phyloP scores from a whole-genome alignment of 306 rosid genomes.

The Rubus parviflorus region DNA sequence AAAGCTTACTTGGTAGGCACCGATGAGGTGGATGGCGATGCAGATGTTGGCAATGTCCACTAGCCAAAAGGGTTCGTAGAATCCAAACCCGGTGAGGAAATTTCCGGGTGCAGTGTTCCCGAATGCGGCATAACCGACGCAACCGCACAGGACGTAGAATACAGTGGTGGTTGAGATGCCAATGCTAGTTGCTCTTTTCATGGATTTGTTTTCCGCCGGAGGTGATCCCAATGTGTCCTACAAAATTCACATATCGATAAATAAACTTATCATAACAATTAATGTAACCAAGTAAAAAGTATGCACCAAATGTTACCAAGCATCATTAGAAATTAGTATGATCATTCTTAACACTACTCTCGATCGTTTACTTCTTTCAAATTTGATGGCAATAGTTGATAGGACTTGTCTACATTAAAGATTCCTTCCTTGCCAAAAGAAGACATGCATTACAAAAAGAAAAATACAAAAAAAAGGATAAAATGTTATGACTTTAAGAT shows the following conservation, averaged over 20 bases:
- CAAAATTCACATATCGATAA: neutral
- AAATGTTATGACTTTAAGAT: neutral
- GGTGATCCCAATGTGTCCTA: conserved; percentile 83
- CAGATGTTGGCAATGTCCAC: conserved; percentile 83
- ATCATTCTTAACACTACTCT: neutral
- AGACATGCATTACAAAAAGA: neutral
- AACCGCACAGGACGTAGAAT: conserved; percentile 83
- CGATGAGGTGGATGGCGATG: conserved; percentile 82
- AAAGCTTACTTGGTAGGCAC: conserved; percentile 83
- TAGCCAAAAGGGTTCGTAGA: conserved; percentile 98
- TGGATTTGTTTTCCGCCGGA: conserved; percentile 83
- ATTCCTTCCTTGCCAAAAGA: neutral
- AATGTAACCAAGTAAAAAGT: neutral
- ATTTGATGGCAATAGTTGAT: neutral
- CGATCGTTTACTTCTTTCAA: neutral
- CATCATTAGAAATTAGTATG: neutral
- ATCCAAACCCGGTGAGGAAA: conserved; percentile 97
- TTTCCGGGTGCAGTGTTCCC: conserved; percentile 94
- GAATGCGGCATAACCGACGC: conserved; percentile 89
- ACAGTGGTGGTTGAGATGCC: conserved; percentile 78
- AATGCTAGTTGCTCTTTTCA: conserved; percentile 78
- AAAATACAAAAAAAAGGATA: neutral
- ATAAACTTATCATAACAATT: neutral
- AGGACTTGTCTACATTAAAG: neutral
- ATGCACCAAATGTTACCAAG: neutral